A percentile compares a stretch with the other conserved stretches of the same genome.
These are phyloP conservation scores for Colletotrichum sp. DNA, from an alignment of 2,329 filamentous ascomycete species.

Conservation along the genomic window DNA sequence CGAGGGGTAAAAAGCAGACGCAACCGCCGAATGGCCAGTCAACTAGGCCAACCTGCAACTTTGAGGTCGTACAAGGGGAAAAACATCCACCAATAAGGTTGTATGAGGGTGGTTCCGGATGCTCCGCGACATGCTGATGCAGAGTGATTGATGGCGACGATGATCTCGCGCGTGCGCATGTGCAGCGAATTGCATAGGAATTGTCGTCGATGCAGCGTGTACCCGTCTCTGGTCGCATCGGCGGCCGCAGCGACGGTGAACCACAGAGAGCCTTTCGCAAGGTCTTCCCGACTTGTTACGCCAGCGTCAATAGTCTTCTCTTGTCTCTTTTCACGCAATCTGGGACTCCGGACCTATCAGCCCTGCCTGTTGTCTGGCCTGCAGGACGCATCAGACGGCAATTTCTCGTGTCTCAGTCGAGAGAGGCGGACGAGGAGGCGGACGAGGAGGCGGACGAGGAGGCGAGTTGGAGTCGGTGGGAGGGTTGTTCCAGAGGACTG, in stretches of 20 bases:
- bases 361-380: background rate
- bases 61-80: background rate
- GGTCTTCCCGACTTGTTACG: background rate
- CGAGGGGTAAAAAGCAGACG: background rate
- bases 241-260: background rate
- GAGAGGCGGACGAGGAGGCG: background rate
- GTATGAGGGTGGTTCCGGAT: background rate
- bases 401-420: background rate
- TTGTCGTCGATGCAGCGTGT: background rate
- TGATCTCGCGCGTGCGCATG: background rate
- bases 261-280: background rate
- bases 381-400: background rate
- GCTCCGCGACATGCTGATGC: background rate
- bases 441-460: background rate
- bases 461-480: background rate
- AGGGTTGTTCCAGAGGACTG: background rate
- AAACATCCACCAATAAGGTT: slow-evolving; percentile 4
- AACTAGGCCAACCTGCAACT: background rate
- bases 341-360: background rate
- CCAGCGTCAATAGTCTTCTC: background rate
- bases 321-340: background rate
- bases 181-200: background rate
- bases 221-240: background rate
- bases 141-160: background rate
- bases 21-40: background rate